Base-by-base conservation (phyloP, 2,329 filamentous ascomycete genomes). In the Epicoccum nigrum region DNA sequence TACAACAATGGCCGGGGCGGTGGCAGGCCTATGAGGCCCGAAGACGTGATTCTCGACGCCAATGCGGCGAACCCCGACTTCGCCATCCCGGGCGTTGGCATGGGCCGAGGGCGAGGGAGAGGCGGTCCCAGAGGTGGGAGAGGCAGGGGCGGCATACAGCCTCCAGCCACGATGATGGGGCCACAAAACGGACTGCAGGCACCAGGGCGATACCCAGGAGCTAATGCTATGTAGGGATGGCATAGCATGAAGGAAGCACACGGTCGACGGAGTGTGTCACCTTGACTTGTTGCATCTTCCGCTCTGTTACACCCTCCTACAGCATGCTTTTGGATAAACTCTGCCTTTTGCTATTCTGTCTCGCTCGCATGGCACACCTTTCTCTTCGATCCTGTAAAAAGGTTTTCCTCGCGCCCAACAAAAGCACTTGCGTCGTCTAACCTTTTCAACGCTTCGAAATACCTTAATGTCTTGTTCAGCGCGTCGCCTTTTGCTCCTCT, bases 31-130 rank as follows among this genome's bases (percentile, higher is more conserved):
- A 62, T 71, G 68, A 60, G 84, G 63, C 83, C 83, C 54, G 85
- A 87, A 60, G 90, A 95, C 60, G 81, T 92, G 41, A 76, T 96
- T 31, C 78, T 96, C 52, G 86, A 86, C 64, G 69, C 68, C 12
- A 73, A 71, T 23, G 68, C 69, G 7, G 85, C 80, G 35, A 96
- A 96, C 66, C 92, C 92, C 0, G 92, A 97, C 71, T 97, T 97
- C 74, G 83, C 88, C 58, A 72, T 97, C 21, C 87, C 86, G 5
- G 76, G 76, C 5, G 66, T 74, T 7, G 70, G 68, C 4, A 51
- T 67, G n/a, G 60, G 63, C 4, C 55, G 70, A 32, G 69, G 71
- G 6, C 54, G 73, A 30, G 69, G 71, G 2, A 51, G 72, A 31
- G 67, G 66, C 8, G 60, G 71, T 35, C 62, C 70, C 7, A 63